Evolutionary conservation across 1,139 yeast species (phyloP).

Genomic region (Petasospora fabianii): DNA sequence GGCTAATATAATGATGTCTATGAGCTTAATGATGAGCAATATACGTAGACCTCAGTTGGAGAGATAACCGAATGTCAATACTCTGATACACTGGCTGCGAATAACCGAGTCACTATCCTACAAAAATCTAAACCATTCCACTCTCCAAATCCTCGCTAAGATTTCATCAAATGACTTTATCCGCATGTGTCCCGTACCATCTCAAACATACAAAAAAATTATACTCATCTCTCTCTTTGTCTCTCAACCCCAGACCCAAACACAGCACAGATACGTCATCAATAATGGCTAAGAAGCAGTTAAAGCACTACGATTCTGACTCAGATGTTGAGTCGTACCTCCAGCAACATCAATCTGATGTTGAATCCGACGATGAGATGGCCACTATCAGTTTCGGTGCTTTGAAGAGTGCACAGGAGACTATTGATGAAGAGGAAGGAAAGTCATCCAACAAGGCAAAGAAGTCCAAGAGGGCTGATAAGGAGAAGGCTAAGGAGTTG

Average conservation of each 20-base stretch:
- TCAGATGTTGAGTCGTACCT: conserved; percentile 16
- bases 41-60: too few relatives aligned
- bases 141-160: too few relatives aligned
- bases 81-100: too few relatives aligned
- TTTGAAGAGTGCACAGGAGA: conserved; percentile 52
- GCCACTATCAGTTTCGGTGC: conserved; percentile 56
- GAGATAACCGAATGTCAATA: background rate
- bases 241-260: too few relatives aligned
- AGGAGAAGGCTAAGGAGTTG: conserved; percentile 5
- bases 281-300: conserved; percentile 10
- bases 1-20: background rate
- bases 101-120: too few relatives aligned
- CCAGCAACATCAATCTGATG: conserved; percentile 4
- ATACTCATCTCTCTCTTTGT: background rate
- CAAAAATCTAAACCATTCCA: too few relatives aligned
- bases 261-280: background rate
- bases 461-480: background rate
- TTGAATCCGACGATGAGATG: conserved; percentile 34
- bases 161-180: too few relatives aligned
- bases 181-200: background rate
- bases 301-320: conserved; percentile 9
- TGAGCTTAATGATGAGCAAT: background rate
- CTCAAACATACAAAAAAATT: background rate
- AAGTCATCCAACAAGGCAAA: conserved; percentile 6
- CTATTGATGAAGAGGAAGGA: conserved; percentile 36